Percentiles rank a stretch among this genome's conserved stretches.
phyloP scores from a whole-genome alignment of 345 rosid species.

The Turnera subulata region DNA sequence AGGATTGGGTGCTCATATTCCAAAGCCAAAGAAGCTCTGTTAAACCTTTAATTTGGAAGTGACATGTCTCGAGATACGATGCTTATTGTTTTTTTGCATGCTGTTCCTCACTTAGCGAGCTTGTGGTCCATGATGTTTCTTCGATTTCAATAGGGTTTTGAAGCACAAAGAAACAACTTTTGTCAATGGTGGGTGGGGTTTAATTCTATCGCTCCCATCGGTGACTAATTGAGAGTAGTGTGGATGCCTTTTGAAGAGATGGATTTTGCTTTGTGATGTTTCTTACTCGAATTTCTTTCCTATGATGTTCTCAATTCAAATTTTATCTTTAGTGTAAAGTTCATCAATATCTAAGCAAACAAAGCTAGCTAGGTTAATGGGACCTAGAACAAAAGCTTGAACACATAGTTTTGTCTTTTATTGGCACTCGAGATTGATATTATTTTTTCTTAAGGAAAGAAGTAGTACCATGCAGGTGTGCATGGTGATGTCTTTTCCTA shows the following conservation, averaged over 20 bases:
- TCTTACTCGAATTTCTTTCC: conserved; percentile 15
- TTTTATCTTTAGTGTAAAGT: conserved; percentile 20
- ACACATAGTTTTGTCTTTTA: too few species aligned
- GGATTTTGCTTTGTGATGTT: background rate
- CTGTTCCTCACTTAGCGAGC: background rate
- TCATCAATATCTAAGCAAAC: conserved; percentile 25
- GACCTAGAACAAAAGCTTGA: too few species aligned
- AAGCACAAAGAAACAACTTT: conserved; percentile 4
- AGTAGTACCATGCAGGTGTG: too few species aligned
- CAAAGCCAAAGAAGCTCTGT: background rate
- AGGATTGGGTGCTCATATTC: background rate
- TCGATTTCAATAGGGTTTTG: background rate
- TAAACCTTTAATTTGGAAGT: background rate
- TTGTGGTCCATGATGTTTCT: conserved; percentile 3
- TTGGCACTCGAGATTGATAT: too few species aligned
- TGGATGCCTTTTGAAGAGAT: background rate
- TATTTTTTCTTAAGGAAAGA: too few species aligned
- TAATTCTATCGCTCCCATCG: background rate
- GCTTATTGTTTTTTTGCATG: background rate
- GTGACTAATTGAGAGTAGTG: background rate
- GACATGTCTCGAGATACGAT: conserved; percentile 6
- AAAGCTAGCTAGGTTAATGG: too few species aligned
- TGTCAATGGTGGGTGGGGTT: conserved; percentile 2
- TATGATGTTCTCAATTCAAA: conserved; percentile 13
- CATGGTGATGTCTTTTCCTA: too few species aligned